Percentiles rank a stretch among this genome's conserved stretches.
phyloP scores from a whole-genome alignment of 2,329 filamentous ascomycete genomes.

The Xylogone sp. region DNA sequence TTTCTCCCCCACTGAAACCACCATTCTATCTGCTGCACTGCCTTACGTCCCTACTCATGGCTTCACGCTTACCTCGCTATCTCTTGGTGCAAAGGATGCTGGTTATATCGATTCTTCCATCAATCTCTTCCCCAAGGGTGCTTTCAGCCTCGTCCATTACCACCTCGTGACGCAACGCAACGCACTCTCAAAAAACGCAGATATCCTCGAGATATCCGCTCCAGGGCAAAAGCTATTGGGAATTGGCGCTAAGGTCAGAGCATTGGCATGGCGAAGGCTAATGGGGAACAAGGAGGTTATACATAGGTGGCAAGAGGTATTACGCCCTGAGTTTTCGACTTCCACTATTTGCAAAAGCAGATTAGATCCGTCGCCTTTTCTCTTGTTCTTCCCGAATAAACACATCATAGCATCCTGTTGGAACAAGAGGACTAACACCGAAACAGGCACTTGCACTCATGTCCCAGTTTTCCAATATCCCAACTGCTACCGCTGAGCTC shows the following conservation, averaged over 20 bases:
- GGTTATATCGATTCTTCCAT: conserved; percentile 85
- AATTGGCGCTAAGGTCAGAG: conserved; percentile 62
- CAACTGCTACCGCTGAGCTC: conserved; percentile 75
- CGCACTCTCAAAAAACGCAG: conserved; percentile 38
- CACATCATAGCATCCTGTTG: too few relatives aligned
- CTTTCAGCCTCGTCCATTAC: conserved; percentile 78
- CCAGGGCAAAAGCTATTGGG: conserved; percentile 35
- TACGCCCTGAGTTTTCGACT: too few relatives aligned
- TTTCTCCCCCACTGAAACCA: conserved; percentile 66
- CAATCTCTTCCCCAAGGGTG: conserved; percentile 74
- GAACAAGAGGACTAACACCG: too few relatives aligned
- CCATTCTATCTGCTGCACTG: conserved; percentile 80
- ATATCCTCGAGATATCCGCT: conserved; percentile 13
- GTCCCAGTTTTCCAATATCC: conserved; percentile 77
- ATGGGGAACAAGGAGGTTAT: conserved; percentile 70
- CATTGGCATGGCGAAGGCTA: conserved; percentile 72
- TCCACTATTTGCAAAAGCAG: conserved; percentile 7
- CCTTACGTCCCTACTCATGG: conserved; percentile 75
- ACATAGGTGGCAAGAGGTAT: conserved; percentile 83
- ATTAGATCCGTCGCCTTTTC: too few relatives aligned
- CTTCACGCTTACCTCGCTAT: conserved; percentile 72
- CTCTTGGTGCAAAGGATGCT: conserved; percentile 74
- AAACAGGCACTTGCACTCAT: conserved; percentile 73
- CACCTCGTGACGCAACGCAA: conserved; percentile 67
- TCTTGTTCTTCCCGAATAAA: too few relatives aligned